phyloP scores from a whole-genome alignment of 2,329 filamentous ascomycete genomes.

The Botrytis aclada region DNA sequence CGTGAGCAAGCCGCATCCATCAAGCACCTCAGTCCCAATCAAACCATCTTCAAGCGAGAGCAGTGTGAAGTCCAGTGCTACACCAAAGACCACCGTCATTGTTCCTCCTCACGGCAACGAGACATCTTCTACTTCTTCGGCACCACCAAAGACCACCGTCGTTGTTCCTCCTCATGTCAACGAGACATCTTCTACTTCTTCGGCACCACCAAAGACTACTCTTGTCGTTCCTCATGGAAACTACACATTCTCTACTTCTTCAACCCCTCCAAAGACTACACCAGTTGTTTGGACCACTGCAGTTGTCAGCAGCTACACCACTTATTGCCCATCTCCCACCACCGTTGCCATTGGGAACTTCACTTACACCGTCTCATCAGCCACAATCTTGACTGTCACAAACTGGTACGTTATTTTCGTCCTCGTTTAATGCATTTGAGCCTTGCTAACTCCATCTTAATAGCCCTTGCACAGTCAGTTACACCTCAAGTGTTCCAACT shows the following conservation, averaged over 20 bases:
- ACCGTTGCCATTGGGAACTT: conserved; percentile 24
- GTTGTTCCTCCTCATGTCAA: neutral
- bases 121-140: neutral
- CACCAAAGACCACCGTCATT: conserved; percentile 18
- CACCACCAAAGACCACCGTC: conserved; percentile 12
- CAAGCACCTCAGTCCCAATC: neutral
- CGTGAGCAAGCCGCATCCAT: conserved; percentile 20
- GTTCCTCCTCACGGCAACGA: conserved; percentile 11
- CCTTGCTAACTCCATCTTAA: neutral
- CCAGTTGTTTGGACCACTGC: conserved; percentile 15
- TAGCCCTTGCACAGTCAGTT: conserved; percentile 13
- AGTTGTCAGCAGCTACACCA: conserved; percentile 20
- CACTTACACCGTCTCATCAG: conserved; percentile 23
- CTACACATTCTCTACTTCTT: conserved; percentile 11
- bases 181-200: neutral
- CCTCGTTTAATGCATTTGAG: neutral
- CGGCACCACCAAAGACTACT: conserved; percentile 15
- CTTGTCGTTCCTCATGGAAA: conserved; percentile 5
- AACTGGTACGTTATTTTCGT: neutral
- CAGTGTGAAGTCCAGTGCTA: conserved; percentile 10
- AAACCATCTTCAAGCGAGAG: conserved; percentile 2
- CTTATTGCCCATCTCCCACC: conserved; percentile 24
- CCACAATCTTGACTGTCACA: conserved; percentile 18
- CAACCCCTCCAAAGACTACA: conserved; percentile 8
- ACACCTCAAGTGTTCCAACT: conserved; percentile 23